These are phyloP conservation scores for Apiospora malaysiana DNA, from an alignment of 2,329 filamentous ascomycete species.

Conservation along the genomic window DNA sequence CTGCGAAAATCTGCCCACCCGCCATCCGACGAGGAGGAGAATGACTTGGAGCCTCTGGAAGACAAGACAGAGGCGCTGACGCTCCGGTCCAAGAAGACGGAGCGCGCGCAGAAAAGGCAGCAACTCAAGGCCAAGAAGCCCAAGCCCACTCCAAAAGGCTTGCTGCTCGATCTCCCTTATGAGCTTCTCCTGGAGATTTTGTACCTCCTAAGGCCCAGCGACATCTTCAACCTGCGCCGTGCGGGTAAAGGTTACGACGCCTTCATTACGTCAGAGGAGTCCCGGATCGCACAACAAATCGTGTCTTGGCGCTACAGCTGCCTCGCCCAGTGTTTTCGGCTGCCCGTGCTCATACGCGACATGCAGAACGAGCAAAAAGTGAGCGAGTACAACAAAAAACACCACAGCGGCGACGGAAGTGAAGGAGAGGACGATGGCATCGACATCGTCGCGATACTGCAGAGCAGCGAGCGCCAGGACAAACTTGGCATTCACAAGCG, in stretches of 20 bases:
- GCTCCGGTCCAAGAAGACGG: conserved; percentile 58
- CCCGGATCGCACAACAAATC: conserved; percentile 49
- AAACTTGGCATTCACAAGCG: conserved; percentile 52
- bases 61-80: conserved; percentile 51
- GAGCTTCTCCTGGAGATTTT: conserved; percentile 59
- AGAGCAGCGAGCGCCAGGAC: conserved; percentile 47
- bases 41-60: conserved; percentile 53
- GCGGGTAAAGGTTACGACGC: conserved; percentile 47
- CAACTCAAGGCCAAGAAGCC: conserved; percentile 45
- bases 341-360: conserved; percentile 51
- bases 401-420: no score
- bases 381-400: not conserved
- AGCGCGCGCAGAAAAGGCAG: conserved; percentile 51
- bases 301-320: conserved; percentile 54
- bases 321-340: conserved; percentile 56
- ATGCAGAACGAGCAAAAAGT: conserved; percentile 26
- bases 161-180: conserved; percentile 54
- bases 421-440: conserved; percentile 39
- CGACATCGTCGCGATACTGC: conserved; percentile 42
- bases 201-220: conserved; percentile 52
- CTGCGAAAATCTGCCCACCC: conserved; percentile 25
- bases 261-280: conserved; percentile 52
- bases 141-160: conserved; percentile 36
- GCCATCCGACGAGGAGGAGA: conserved; percentile 36
- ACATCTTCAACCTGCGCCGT: conserved; percentile 52